Evolutionary conservation across 2,329 filamentous ascomycete genomes (phyloP), one percentile per base, ranked within the genome.

Genomic region (Neonectria faginata): DNA sequence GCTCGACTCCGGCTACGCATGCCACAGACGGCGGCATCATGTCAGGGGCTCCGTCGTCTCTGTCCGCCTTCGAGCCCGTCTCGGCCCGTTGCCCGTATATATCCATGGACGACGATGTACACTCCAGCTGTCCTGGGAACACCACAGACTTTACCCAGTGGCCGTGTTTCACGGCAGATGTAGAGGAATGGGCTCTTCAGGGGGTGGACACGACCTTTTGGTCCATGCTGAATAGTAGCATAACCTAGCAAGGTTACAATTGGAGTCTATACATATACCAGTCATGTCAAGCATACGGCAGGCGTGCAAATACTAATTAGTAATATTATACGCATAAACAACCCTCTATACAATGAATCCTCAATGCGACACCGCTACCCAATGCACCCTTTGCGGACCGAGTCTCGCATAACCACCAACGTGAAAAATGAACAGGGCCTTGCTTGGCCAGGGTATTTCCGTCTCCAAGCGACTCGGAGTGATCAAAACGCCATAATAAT

Each of bases 101-200:
- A 47, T 45, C 48, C 16, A 60, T 65, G 27, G 52, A 44, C 8
- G 51, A 56, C 16, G 56, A 66, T 3, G 18, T 67, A 12, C 33
- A 64, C 4, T 42, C 65, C 2, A n/a, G 53, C 2, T 72, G 64
- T 29, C 44, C 62, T 5, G 60, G 60, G 3, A 62, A 57, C 4
- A 16, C 62, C n/a, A 50, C 54, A 48, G 52, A 59, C 52, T 63
- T 56, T 31, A 57, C 36, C 16, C 52, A 73, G 27, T 74, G 72
- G 72, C 72, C 72, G 3, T 70, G 68, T 47, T 74, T 73, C 61
- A 74, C 72, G 1, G 72, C 72, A 2, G 79, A 79, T 48, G 70
- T 75, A 0, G 77, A 79, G 16, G 73, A 81, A 25, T 82, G 80
- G 80, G 76, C 77, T 2, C 75, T 82, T 10, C 80, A 82, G 57